Conservation (phyloP, 176 grass and related monocot species). For the Cenchrus purpureus region DNA sequence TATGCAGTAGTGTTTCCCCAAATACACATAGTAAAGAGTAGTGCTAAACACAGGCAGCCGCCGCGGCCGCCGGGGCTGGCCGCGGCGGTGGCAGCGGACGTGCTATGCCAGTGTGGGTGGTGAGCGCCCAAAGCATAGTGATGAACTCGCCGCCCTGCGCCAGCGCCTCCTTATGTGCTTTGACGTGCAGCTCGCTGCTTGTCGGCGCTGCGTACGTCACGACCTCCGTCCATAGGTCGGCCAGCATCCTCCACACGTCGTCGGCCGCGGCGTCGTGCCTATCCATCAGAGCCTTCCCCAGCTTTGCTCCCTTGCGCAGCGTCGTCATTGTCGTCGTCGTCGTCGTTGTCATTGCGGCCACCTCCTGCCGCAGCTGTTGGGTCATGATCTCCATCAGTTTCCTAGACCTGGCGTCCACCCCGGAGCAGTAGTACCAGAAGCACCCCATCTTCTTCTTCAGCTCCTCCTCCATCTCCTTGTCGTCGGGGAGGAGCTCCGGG, state of each 20-base stretch:
- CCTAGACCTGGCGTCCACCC: not conserved
- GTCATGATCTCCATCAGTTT: not conserved
- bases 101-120: not conserved
- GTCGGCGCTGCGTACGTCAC: too few species aligned
- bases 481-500: not conserved
- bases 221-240: too few species aligned
- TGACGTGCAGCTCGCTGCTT: not conserved
- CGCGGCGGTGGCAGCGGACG: too few species aligned
- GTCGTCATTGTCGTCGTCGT: not conserved
- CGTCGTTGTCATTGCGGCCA: not conserved
- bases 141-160: not conserved
- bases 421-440: not conserved
- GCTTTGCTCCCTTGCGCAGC: not conserved
- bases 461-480: not conserved
- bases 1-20: too few species aligned
- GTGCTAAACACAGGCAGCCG: too few species aligned
- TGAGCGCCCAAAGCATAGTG: not conserved
- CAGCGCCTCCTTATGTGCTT: not conserved
- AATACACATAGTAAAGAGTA: too few species aligned
- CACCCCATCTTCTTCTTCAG: not conserved
- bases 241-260: not conserved
- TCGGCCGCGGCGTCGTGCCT: too few species aligned
- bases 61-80: too few species aligned
- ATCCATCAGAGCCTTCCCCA: not conserved
- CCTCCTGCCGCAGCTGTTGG: too few species aligned